Evolutionary conservation across 164 flowering plant genomes (phyloP), one percentile per base, ranked within the genome.

Genomic region (Magnolia sinica): DNA sequence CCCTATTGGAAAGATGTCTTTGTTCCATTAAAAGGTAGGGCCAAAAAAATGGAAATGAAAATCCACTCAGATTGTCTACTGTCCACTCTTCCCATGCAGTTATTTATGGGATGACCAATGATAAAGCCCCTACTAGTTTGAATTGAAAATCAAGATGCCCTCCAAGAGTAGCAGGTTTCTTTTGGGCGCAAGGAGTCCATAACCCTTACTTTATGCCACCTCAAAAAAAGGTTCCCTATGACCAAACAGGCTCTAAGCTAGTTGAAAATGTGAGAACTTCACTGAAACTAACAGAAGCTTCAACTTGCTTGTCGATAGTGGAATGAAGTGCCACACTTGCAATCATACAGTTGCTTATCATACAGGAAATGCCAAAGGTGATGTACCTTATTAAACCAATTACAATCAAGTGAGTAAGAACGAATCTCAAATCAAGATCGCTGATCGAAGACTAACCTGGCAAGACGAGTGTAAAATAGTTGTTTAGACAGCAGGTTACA

Each of bases 391-490:
- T 37, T 37, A 5, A 37, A 37, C 45, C 45, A 37, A 37, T 37
- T 37, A 55, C 18, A 55, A 55, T 55, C 61, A 55, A 10, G 61
- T 55, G 13, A 55, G 18, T 7, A 55, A 55, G 9, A 55, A 55
- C 8, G 18, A 1, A 16, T 55, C 13, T 10, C 61, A 55, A 55
- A 10, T 55, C 74, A 20, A 74, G 79, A 50, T 64, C 22, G 74
- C 79, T 77, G 79, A 20, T 63, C 61, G 8, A 55, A 2, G 18
- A 45, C 74, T 31, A 66, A 78, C 80, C 80, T 78, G 70, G 80
- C 80, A 58, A 78, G 80, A 66, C 80, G 80, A 14, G 80, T 78
- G 67, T 73, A 78, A 58, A 78, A 68, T n/a, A 78, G 76, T 49
- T 78, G 76, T 49, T 78, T 78, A 8, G 80, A 67, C 55, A 78